phyloP scores from a whole-genome alignment of 1,284 basidiomycete genomes.

The Trametes sp. region DNA sequence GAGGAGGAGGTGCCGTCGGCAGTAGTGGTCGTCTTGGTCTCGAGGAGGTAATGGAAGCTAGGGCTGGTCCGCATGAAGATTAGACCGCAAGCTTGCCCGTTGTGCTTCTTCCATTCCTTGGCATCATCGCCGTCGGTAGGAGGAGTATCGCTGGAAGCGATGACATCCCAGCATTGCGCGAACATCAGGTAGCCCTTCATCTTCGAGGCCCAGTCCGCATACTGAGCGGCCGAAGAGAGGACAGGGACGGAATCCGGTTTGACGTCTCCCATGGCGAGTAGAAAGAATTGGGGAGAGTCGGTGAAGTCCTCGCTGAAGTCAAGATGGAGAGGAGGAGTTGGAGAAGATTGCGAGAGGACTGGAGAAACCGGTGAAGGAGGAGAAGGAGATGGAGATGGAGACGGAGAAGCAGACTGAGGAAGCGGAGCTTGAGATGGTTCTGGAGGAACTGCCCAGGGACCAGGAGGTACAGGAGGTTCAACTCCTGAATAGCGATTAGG shows the following conservation, averaged over 20 bases:
- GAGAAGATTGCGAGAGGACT: background rate
- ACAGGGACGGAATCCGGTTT: constrained; percentile 1
- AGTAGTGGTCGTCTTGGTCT: background rate
- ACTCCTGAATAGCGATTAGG: background rate
- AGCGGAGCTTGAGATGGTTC: background rate
- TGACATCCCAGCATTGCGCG: background rate
- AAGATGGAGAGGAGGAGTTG: background rate
- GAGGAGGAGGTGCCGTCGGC: background rate
- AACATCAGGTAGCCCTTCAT: background rate
- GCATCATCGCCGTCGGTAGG: background rate
- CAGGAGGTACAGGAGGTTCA: background rate
- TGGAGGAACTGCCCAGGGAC: background rate
- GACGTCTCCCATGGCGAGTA: constrained; percentile 8
- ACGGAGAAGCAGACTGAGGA: background rate
- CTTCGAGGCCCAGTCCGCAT: constrained; percentile 1
- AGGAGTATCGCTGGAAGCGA: background rate
- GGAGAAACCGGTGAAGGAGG: background rate
- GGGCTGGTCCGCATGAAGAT: background rate
- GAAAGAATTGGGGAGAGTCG: constrained; percentile 6
- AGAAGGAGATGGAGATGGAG: constrained; percentile 1
- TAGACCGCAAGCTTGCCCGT: constrained; percentile 2
- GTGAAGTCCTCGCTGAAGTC: constrained; percentile 2
- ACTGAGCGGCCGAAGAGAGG: constrained; percentile 7
- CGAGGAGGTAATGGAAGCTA: constrained; percentile 6
- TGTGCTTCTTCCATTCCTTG: background rate